Percentiles rank a stretch among this genome's conserved stretches.
Conservation (phyloP, 495 filamentous ascomycete species). For the Hypoxylon trugodes region DNA sequence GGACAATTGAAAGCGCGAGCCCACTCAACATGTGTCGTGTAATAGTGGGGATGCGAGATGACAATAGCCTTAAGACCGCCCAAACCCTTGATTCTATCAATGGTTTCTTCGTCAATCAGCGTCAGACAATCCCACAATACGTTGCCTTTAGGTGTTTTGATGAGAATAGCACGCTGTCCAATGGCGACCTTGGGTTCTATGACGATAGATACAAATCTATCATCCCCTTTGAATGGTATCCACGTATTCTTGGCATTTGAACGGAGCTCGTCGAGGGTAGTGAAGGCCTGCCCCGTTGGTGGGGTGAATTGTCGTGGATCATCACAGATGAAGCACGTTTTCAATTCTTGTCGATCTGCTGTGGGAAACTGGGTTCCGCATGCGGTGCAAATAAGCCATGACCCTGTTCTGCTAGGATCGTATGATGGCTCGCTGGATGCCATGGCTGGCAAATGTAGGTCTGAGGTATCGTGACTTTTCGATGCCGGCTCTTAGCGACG, state of each 20-base stretch:
- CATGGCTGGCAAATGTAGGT: too few relatives aligned
- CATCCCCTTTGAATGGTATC: conserved; percentile 35
- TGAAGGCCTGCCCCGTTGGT: conserved; percentile 67
- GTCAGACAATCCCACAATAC: conserved; percentile 80
- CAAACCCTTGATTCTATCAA: conserved; percentile 52
- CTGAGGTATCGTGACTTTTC: too few relatives aligned
- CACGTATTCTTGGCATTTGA: conserved; percentile 54
- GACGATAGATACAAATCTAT: conserved; percentile 59
- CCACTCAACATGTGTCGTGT: conserved; percentile 75
- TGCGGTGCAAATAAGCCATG: conserved; percentile 69
- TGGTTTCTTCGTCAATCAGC: conserved; percentile 67
- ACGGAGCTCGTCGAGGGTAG: conserved; percentile 55
- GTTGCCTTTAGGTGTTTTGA: conserved; percentile 67
- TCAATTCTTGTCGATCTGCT: conserved; percentile 50
- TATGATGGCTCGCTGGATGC: conserved; percentile 18
- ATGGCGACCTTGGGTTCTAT: conserved; percentile 74
- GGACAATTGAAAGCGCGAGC: conserved; percentile 67
- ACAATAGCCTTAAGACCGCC: conserved; percentile 77
- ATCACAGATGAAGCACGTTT: conserved; percentile 77
- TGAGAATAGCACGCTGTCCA: conserved; percentile 74
- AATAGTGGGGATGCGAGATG: conserved; percentile 84
- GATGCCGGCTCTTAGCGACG: too few relatives aligned
- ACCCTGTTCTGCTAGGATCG: conserved; percentile 40
- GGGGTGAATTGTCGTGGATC: conserved; percentile 77
- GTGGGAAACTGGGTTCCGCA: conserved; percentile 76